phyloP scores from a whole-genome alignment of 1,139 yeast species.

The Suzukiozyma palmioleophila region DNA sequence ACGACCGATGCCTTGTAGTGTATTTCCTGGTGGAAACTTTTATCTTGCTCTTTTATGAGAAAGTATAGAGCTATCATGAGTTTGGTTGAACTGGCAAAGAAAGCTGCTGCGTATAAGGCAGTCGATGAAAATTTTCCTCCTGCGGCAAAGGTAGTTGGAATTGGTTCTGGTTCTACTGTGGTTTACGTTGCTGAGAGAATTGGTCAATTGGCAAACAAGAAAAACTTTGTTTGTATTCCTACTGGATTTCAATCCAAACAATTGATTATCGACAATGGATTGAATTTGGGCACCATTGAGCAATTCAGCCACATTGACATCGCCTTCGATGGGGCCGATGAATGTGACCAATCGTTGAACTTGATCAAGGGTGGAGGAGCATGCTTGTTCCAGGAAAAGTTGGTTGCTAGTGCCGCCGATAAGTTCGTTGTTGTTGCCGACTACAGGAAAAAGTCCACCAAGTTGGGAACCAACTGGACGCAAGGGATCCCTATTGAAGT shows the following conservation, averaged over 20 bases:
- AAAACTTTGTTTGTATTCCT: conserved; percentile 73
- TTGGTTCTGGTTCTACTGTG: conserved; percentile 97
- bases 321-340: conserved; percentile 99
- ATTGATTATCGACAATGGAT: conserved; percentile 76
- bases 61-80: not conserved
- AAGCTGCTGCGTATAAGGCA: conserved; percentile 85
- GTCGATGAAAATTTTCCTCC: conserved; percentile 83
- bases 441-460: conserved; percentile 67
- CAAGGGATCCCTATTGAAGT: conserved; percentile 96
- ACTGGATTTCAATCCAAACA: conserved; percentile 96
- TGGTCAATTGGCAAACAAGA: conserved; percentile 62
- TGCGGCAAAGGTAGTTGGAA: conserved; percentile 73
- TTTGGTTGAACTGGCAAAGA: conserved; percentile 60
- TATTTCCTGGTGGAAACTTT: too few relatives aligned
- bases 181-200: conserved; percentile 93
- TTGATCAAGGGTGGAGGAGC: conserved; percentile 99
- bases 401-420: conserved; percentile 79
- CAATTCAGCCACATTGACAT: conserved; percentile 77
- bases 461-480: conserved; percentile 76
- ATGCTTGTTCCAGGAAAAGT: conserved; percentile 92
- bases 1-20: too few relatives aligned
- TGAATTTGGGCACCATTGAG: conserved; percentile 76
- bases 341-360: conserved; percentile 75
- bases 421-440: conserved; percentile 90
- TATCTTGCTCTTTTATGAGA: too few relatives aligned